Percentiles rank a stretch among this genome's conserved stretches.
Evolutionary conservation across 179 eudicot genomes (phyloP).

Genomic region (Camellia oleifera): DNA sequence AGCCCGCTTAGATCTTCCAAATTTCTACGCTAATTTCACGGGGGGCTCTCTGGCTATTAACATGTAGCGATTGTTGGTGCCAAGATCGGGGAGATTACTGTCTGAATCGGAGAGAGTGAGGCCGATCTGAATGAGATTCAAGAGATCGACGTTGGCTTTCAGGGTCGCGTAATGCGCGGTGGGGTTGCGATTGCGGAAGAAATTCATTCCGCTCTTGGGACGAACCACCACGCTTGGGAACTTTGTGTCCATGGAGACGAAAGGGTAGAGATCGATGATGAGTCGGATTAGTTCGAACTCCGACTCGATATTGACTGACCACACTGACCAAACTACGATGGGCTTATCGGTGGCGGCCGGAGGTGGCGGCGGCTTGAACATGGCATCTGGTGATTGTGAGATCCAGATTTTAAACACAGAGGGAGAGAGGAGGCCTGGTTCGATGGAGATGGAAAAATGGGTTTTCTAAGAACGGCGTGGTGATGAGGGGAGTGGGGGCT

Average conservation of each 20-base stretch:
- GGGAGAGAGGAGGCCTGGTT: background rate
- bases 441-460: background rate
- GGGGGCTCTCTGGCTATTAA: no score
- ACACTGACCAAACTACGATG: slow-evolving; percentile 56
- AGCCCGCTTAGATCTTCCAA: no score
- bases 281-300: slow-evolving; percentile 53
- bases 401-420: background rate
- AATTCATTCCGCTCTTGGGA: background rate
- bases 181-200: slow-evolving; percentile 16
- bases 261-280: slow-evolving; percentile 36
- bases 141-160: slow-evolving; percentile 60
- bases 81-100: slow-evolving; percentile 64
- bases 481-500: no score
- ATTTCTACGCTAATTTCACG: no score
- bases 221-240: slow-evolving; percentile 58
- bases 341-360: slow-evolving; percentile 18
- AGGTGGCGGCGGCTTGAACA: background rate
- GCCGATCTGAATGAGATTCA: slow-evolving; percentile 73
- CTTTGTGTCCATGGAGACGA: slow-evolving; percentile 71
- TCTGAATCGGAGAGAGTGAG: slow-evolving; percentile 53
- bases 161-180: slow-evolving; percentile 34
- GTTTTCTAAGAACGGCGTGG: background rate
- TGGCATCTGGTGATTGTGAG: background rate
- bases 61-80: slow-evolving; percentile 35
- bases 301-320: slow-evolving; percentile 45